These are phyloP conservation scores for Podaxis pistillaris DNA, from an alignment of 768 basidiomycete genomes.

Conservation along the genomic window DNA sequence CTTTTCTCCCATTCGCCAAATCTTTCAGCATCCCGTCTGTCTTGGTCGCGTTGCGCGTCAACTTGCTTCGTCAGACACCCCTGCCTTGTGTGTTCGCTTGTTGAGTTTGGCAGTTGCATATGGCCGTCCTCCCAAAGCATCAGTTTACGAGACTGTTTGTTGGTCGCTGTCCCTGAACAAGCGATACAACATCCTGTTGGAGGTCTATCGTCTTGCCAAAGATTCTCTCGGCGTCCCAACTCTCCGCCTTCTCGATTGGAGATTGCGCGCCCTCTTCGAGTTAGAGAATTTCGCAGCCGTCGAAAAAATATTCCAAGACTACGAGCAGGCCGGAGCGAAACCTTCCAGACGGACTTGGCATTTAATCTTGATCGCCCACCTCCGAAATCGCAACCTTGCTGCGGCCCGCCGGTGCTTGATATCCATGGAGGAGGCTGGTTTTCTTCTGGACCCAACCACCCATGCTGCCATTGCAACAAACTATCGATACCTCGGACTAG, in stretches of 20 bases:
- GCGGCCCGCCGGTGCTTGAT: slow-evolving; percentile 53
- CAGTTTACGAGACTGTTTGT: slow-evolving; percentile 10
- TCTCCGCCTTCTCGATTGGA: slow-evolving; percentile 68
- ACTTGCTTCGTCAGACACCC: slow-evolving; percentile 32
- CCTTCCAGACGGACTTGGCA: slow-evolving; percentile 69
- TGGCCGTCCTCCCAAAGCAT: background rate
- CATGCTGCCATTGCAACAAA: slow-evolving; percentile 56
- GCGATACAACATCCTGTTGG: slow-evolving; percentile 51
- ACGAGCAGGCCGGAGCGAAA: slow-evolving; percentile 38
- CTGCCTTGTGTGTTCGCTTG: slow-evolving; percentile 8
- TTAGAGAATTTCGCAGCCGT: slow-evolving; percentile 46
- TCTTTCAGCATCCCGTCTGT: slow-evolving; percentile 69
- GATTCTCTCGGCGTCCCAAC: slow-evolving; percentile 49
- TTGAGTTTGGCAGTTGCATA: slow-evolving; percentile 8
- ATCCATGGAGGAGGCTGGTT: slow-evolving; percentile 56
- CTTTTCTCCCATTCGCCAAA: background rate
- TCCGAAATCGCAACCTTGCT: slow-evolving; percentile 64
- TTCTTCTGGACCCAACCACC: slow-evolving; percentile 53
- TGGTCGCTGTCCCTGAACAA: slow-evolving; percentile 37
- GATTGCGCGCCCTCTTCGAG: slow-evolving; percentile 59
- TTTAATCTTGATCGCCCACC: slow-evolving; percentile 60
- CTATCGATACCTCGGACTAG: slow-evolving; percentile 60
- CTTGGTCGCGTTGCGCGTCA: slow-evolving; percentile 84
- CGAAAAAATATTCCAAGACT: slow-evolving; percentile 47
- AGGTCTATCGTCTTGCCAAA: slow-evolving; percentile 44